Conservation (phyloP, 257 asterid genomes). For the Marsdenia floribunda region DNA sequence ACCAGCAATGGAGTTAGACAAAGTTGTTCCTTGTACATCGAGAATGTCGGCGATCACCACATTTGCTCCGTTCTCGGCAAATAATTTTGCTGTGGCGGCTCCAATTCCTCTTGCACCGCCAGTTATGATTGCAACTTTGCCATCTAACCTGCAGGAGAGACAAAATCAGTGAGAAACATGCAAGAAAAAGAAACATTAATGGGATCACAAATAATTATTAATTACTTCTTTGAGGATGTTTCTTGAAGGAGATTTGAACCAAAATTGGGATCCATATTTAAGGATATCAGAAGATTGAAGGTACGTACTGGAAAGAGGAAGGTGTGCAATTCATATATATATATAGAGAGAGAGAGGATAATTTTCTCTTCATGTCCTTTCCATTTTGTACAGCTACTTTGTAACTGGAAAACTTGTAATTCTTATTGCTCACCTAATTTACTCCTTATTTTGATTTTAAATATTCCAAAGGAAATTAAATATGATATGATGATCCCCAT, state of each 20-base stretch:
- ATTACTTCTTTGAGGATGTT: constrained; percentile 20
- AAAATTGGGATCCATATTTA: constrained; percentile 10
- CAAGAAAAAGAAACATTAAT: too few relatives aligned
- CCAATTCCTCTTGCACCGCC: constrained; percentile 94
- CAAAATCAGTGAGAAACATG: background rate
- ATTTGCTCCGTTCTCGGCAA: constrained; percentile 55
- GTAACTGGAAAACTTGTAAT: background rate
- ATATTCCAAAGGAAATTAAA: background rate
- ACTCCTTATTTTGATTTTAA: background rate
- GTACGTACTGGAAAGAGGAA: background rate
- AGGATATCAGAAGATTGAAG: background rate
- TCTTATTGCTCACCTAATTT: background rate
- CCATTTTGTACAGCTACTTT: constrained; percentile 10
- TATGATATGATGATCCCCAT: background rate
- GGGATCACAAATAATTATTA: background rate
- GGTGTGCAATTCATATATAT: background rate
- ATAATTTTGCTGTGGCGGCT: constrained; percentile 59
- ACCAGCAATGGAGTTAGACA: constrained; percentile 51
- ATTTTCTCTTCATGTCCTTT: background rate
- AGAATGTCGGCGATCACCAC: constrained; percentile 67
- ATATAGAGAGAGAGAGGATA: background rate
- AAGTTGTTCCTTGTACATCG: constrained; percentile 38
- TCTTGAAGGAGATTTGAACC: background rate
- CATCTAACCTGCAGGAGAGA: constrained; percentile 21
- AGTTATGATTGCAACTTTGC: constrained; percentile 73